Percentiles rank a stretch among this genome's conserved stretches.
These are phyloP conservation scores for Rhizopogon rudus DNA, from an alignment of 768 basidiomycete species.

Conservation along the genomic window DNA sequence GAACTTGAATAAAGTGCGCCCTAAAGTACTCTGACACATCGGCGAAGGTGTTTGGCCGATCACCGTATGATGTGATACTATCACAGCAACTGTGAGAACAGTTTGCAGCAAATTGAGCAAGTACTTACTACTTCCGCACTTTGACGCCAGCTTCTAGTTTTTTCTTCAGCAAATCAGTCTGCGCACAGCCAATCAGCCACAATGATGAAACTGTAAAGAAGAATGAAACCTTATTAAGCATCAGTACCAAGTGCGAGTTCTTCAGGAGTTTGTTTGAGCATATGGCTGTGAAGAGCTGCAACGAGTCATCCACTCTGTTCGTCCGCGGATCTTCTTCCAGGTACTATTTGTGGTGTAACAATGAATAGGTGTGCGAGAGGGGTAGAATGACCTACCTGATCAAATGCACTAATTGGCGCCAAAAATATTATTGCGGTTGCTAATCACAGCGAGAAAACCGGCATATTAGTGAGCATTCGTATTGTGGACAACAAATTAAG, in stretches of 20 bases:
- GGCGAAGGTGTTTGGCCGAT: conserved; percentile 66
- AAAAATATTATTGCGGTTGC: conserved; percentile 84
- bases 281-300: conserved; percentile 71
- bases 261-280: conserved; percentile 73
- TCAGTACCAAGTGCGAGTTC: conserved; percentile 66
- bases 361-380: conserved; percentile 1
- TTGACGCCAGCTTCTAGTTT: conserved; percentile 65
- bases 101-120: conserved; percentile 3
- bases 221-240: conserved; percentile 67
- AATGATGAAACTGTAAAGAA: conserved; percentile 1
- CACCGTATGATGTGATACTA: conserved; percentile 76
- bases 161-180: conserved; percentile 70
- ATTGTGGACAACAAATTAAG: not conserved
- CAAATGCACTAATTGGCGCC: conserved; percentile 82
- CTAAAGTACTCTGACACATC: conserved; percentile 75
- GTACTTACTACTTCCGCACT: conserved; percentile 72
- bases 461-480: conserved; percentile 1
- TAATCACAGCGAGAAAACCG: conserved; percentile 21
- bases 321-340: conserved; percentile 77
- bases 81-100: not conserved
- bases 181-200: conserved; percentile 9
- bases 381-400: conserved; percentile 50
- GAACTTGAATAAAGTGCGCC: conserved; percentile 78
- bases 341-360: conserved; percentile 42
- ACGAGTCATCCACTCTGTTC: conserved; percentile 78